These are phyloP conservation scores for Dothistroma septosporum DNA, from an alignment of 2,329 filamentous ascomycete species.

Conservation along the genomic window DNA sequence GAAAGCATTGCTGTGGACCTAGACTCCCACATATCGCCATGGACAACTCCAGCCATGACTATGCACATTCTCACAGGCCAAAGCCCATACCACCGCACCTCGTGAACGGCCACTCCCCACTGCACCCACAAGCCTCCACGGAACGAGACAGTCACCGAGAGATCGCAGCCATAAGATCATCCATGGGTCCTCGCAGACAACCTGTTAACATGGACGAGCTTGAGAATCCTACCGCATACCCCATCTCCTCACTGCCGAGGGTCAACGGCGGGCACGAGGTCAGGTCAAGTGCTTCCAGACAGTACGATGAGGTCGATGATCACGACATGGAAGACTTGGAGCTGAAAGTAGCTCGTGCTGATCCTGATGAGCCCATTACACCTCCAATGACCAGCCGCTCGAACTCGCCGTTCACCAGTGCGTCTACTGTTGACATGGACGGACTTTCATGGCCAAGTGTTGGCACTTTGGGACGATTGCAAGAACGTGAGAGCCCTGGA, in stretches of 20 bases:
- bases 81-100: slow-evolving; percentile 55
- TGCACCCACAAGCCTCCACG: slow-evolving; percentile 43
- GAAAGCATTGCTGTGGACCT: background rate
- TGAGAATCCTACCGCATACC: slow-evolving; percentile 16
- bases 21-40: slow-evolving; percentile 31
- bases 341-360: slow-evolving; percentile 41
- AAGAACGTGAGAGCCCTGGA: slow-evolving; percentile 46
- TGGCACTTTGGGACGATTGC: slow-evolving; percentile 30
- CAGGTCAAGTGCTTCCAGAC: slow-evolving; percentile 18
- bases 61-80: slow-evolving; percentile 31
- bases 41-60: slow-evolving; percentile 35
- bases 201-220: slow-evolving; percentile 43
- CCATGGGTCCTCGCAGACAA: slow-evolving; percentile 48
- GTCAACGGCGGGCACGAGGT: slow-evolving; percentile 6
- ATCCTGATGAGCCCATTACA: slow-evolving; percentile 51
- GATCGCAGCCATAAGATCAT: slow-evolving; percentile 56
- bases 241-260: slow-evolving; percentile 5
- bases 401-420: slow-evolving; percentile 48
- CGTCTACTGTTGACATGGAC: slow-evolving; percentile 52
- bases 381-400: slow-evolving; percentile 50
- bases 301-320: slow-evolving; percentile 43
- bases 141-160: slow-evolving; percentile 53
- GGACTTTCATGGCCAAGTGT: slow-evolving; percentile 54
- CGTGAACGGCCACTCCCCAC: slow-evolving; percentile 53
- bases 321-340: slow-evolving; percentile 37